Percentiles rank a stretch among this genome's conserved stretches.
phyloP scores from a whole-genome alignment of 2,329 filamentous ascomycete species.

The Xylariaceae sp. region DNA sequence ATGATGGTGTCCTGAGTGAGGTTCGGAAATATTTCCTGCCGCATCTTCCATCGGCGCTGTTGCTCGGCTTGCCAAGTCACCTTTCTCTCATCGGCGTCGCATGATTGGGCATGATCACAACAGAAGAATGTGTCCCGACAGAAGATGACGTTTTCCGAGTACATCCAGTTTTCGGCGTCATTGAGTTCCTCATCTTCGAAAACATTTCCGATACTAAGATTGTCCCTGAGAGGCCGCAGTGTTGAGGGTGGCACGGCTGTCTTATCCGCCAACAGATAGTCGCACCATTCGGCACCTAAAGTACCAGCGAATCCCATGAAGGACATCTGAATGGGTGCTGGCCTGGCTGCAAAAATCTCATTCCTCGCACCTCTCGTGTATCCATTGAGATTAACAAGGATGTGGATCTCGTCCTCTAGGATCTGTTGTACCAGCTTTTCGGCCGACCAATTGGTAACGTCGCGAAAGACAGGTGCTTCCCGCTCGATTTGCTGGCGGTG shows the following conservation, averaged over 20 bases:
- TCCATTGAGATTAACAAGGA: slow-evolving; percentile 95
- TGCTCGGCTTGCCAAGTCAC: slow-evolving; percentile 84
- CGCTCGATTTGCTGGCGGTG: slow-evolving; percentile 91
- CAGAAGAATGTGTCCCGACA: slow-evolving; percentile 96
- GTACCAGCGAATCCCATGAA: slow-evolving; percentile 99
- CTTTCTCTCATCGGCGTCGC: slow-evolving; percentile 62
- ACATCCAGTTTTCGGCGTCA: slow-evolving; percentile 79
- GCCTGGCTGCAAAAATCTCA: slow-evolving; percentile 91
- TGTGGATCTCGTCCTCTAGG: slow-evolving; percentile 81
- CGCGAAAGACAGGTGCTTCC: slow-evolving; percentile 86
- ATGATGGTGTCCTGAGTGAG: slow-evolving; percentile 82
- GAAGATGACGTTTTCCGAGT: slow-evolving; percentile 95
- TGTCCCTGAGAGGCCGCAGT: slow-evolving; percentile 72
- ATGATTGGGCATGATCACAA: slow-evolving; percentile 92
- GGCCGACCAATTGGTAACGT: slow-evolving; percentile 81
- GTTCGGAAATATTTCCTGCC: slow-evolving; percentile 83
- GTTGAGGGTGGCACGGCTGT: slow-evolving; percentile 81
- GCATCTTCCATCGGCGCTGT: slow-evolving; percentile 80
- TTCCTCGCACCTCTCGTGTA: slow-evolving; percentile 97
- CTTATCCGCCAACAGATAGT: slow-evolving; percentile 88
- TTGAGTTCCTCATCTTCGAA: slow-evolving; percentile 63
- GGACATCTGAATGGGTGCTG: slow-evolving; percentile 96
- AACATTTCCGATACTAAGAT: slow-evolving; percentile 68
- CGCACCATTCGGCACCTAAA: slow-evolving; percentile 95
- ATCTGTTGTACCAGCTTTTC: slow-evolving; percentile 85